These are phyloP conservation scores for Flaveria bidentis DNA, from an alignment of 129 eudicot genomes.

Conservation along the genomic window DNA sequence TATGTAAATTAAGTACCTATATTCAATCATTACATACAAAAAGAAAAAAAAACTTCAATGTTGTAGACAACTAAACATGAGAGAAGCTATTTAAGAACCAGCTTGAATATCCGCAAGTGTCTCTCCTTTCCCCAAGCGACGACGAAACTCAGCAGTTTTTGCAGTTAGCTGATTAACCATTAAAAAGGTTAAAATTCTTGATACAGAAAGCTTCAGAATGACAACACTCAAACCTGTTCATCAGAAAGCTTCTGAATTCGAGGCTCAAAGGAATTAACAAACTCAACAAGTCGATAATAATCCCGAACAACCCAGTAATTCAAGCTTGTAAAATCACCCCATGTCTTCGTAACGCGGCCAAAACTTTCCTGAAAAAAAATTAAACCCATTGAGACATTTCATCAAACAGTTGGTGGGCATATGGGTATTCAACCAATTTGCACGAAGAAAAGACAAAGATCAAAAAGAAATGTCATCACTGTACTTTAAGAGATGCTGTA, in stretches of 20 bases:
- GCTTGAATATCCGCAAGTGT: constrained; percentile 94
- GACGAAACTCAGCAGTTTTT: constrained; percentile 78
- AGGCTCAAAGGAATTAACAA: constrained; percentile 74
- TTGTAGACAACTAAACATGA: background rate
- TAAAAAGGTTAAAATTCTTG: constrained; percentile 2
- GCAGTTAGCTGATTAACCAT: constrained; percentile 58
- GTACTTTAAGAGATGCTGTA: constrained; percentile 53
- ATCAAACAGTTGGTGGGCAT: constrained; percentile 52
- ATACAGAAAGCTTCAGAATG: constrained; percentile 5
- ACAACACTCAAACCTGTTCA: constrained; percentile 57
- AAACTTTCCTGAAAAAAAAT: constrained; percentile 48
- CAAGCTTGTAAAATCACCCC: constrained; percentile 65
- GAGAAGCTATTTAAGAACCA: constrained; percentile 43
- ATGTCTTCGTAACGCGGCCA: constrained; percentile 53
- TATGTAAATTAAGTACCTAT: background rate
- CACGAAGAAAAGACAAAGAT: background rate
- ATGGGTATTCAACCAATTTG: background rate
- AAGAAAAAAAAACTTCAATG: constrained; percentile 25
- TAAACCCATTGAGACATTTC: constrained; percentile 31
- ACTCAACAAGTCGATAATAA: constrained; percentile 78
- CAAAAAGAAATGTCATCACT: background rate
- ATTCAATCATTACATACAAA: background rate
- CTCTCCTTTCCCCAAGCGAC: constrained; percentile 71
- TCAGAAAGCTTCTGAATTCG: constrained; percentile 68
- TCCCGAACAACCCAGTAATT: constrained; percentile 91